phyloP scores from a whole-genome alignment of 495 filamentous ascomycete genomes.

The Daldinia concentrica region DNA sequence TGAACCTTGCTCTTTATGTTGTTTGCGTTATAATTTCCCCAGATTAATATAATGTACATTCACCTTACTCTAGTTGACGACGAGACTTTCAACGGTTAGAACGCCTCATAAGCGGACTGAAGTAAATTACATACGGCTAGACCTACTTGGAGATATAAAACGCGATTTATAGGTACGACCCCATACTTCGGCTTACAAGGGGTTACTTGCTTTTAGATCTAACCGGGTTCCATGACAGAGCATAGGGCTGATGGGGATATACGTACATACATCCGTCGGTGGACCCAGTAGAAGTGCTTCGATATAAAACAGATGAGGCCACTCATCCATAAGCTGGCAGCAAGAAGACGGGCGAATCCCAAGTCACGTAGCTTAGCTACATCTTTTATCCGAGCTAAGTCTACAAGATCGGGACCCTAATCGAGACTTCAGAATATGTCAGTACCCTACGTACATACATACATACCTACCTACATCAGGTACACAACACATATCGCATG shows the following conservation, averaged over 20 bases:
- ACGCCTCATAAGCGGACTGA: background rate
- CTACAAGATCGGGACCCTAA: slow-evolving; percentile 3
- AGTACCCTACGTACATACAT: slow-evolving; percentile 21
- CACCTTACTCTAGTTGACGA: background rate
- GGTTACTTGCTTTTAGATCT: background rate
- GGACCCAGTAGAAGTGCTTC: background rate
- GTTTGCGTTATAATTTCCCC: background rate
- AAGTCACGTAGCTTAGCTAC: slow-evolving; percentile 1
- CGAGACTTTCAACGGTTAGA: background rate
- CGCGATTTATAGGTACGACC: background rate
- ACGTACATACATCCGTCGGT: background rate
- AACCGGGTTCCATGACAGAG: background rate
- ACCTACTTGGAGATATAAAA: background rate
- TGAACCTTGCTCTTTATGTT: slow-evolving; percentile 15
- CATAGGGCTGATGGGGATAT: slow-evolving; percentile 5
- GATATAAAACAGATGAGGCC: background rate
- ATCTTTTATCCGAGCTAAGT: background rate
- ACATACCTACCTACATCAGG: no score
- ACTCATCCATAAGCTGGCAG: background rate
- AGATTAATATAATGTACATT: no score
- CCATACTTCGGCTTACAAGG: background rate
- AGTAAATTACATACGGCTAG: background rate
- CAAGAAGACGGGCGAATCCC: slow-evolving; percentile 19
- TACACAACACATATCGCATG: slow-evolving; percentile 8
- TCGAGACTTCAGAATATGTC: slow-evolving; percentile 16